A percentile compares a stretch with the other conserved stretches of the same genome.
phyloP scores from a whole-genome alignment of 2,329 filamentous ascomycete genomes.

The Alternaria ventricosa region DNA sequence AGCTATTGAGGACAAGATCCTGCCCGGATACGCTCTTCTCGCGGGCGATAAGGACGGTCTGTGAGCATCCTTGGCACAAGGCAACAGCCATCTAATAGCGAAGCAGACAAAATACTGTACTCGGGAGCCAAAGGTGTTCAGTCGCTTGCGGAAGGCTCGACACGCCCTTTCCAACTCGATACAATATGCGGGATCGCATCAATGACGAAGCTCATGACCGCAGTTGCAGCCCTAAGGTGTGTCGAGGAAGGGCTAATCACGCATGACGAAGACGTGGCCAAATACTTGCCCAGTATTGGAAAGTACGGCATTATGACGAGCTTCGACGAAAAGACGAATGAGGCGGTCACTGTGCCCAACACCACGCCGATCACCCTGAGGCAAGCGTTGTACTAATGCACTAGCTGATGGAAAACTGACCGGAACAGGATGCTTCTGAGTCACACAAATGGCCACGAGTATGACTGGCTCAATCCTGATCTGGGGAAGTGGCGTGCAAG shows the following conservation, averaged over 20 bases:
- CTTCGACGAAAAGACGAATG: slow-evolving; percentile 20
- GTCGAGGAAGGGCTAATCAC: slow-evolving; percentile 31
- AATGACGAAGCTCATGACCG: slow-evolving; percentile 40
- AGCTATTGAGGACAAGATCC: background rate
- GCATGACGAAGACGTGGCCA: slow-evolving; percentile 25
- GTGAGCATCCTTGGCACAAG: background rate
- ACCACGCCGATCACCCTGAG: slow-evolving; percentile 53
- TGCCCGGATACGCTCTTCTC: slow-evolving; percentile 12
- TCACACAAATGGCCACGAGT: slow-evolving; percentile 56
- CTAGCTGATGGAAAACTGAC: background rate
- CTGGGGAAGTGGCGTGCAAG: slow-evolving; percentile 46
- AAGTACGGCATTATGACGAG: slow-evolving; percentile 41
- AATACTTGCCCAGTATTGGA: slow-evolving; percentile 36
- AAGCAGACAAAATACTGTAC: slow-evolving; percentile 8
- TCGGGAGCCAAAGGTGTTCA: slow-evolving; percentile 5
- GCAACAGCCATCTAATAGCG: background rate
- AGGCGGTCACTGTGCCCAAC: slow-evolving; percentile 37
- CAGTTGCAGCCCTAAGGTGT: slow-evolving; percentile 26
- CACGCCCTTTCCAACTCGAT: slow-evolving; percentile 11
- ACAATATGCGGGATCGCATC: slow-evolving; percentile 56
- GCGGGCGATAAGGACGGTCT: slow-evolving; percentile 10
- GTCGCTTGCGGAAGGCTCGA: slow-evolving; percentile 4
- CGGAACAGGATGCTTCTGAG: slow-evolving; percentile 48
- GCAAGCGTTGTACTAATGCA: background rate
- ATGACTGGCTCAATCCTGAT: slow-evolving; percentile 54